phyloP scores from a whole-genome alignment of 2,329 filamentous ascomycete species.

The Ophiocordyceps sinensis region DNA sequence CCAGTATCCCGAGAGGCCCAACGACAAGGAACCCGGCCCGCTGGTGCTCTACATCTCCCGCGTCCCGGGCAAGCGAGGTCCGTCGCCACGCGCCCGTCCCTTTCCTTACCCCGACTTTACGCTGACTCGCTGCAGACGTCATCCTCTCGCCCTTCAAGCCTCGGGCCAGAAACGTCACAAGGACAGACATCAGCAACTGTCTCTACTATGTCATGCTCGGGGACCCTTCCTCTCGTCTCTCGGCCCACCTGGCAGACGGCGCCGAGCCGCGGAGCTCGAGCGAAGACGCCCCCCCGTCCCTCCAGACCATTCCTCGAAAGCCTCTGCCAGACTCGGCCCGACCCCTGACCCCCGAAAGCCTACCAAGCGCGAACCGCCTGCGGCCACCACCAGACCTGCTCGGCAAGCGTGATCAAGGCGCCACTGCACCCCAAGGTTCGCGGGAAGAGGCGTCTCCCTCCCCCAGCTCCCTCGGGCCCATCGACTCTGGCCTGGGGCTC shows the following conservation, averaged over 20 bases:
- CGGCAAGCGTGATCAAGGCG: conserved; percentile 3
- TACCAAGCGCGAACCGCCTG: conserved; percentile 2
- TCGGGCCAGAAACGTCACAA: conserved; percentile 73
- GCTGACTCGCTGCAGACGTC: conserved; percentile 46
- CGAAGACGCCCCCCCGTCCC: conserved; percentile 25
- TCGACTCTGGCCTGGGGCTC: conserved; percentile 4
- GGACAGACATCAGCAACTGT: conserved; percentile 71
- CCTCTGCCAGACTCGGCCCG: conserved; percentile 26
- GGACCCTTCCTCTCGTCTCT: conserved; percentile 37
- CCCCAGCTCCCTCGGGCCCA: conserved; percentile 2
- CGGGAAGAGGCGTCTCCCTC: conserved; percentile 5
- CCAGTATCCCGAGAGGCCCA: conserved; percentile 65
- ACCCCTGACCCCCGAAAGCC: conserved; percentile 13
- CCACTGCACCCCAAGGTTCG: conserved; percentile 8
- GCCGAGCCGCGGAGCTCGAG: conserved; percentile 25
- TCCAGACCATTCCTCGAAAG: conserved; percentile 35
- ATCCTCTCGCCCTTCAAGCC: conserved; percentile 88
- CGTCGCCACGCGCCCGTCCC: conserved; percentile 7
- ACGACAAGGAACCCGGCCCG: conserved; percentile 52
- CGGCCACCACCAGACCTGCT: background rate
- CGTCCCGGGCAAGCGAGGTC: conserved; percentile 82
- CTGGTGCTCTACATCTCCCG: conserved; percentile 82
- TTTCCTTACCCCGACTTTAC: background rate
- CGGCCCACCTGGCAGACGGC: conserved; percentile 10
- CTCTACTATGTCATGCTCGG: conserved; percentile 80